Percentiles rank a stretch among this genome's conserved stretches.
Evolutionary conservation across 148 eudicot genomes (phyloP).

Genomic region (Agrostemma githago): DNA sequence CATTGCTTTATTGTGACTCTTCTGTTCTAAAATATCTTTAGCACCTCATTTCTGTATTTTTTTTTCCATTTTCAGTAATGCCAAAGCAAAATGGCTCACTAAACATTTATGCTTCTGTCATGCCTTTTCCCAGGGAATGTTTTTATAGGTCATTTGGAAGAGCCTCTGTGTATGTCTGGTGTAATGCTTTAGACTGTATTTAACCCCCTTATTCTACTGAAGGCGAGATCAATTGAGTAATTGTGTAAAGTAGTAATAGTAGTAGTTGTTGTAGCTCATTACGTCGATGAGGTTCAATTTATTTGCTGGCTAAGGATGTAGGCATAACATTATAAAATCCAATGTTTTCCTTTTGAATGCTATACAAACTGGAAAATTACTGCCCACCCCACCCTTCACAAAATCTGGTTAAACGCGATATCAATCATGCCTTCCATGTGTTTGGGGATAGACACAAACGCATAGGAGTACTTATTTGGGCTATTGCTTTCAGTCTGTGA

Average conservation of each 20-base stretch:
- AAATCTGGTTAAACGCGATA: not conserved
- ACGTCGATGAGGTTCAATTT: not conserved
- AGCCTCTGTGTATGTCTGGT: not conserved
- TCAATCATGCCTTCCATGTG: not conserved
- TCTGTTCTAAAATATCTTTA: not conserved
- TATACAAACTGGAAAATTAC: not conserved
- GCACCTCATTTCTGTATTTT: not conserved
- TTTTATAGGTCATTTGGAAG: not conserved
- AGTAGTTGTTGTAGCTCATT: not conserved
- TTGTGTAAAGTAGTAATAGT: not conserved
- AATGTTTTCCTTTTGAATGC: not conserved
- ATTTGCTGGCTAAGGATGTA: conserved; percentile 2
- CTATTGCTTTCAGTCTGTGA: conserved; percentile 59
- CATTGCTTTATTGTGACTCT: not conserved
- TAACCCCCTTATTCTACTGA: not conserved
- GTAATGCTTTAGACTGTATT: not conserved
- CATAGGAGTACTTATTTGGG: conserved; percentile 8
- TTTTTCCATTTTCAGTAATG: not conserved
- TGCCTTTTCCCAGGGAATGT: not conserved
- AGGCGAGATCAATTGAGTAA: not conserved
- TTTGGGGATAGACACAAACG: not conserved
- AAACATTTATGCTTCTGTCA: not conserved
- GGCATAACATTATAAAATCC: not conserved
- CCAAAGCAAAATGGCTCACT: not conserved
- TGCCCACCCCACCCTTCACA: not conserved